Conservation (phyloP, 192 early-diverging fungal species). For the Chytriomyces hyalinus region DNA sequence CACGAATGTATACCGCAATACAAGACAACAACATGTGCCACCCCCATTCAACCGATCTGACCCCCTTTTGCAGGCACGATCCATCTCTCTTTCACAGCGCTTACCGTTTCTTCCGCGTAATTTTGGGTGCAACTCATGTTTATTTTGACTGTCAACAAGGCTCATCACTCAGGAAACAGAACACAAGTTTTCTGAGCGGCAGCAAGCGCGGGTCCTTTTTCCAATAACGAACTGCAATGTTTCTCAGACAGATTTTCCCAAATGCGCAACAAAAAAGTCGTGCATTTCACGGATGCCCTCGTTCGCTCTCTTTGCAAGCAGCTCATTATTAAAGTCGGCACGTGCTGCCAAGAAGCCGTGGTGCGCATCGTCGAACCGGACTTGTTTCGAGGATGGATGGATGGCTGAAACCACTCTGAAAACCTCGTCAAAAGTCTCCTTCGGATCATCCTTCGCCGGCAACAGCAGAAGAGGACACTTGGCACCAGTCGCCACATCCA, state of each 20-base stretch:
- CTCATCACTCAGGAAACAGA: no score
- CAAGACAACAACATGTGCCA: no score
- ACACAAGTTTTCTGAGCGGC: not conserved
- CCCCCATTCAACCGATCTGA: no score
- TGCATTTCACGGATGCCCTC: conserved; percentile 17
- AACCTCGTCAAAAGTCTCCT: conserved; percentile 16
- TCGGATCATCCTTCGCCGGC: conserved; percentile 29
- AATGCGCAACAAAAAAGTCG: conserved; percentile 13
- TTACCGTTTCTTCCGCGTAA: no score
- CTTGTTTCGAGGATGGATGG: conserved; percentile 1
- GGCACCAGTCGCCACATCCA: not conserved
- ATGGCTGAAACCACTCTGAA: conserved; percentile 3
- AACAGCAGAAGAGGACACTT: conserved; percentile 5
- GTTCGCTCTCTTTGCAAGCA: conserved; percentile 10
- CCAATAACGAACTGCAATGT: not conserved
- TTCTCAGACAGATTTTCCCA: not conserved
- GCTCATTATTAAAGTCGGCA: conserved; percentile 27
- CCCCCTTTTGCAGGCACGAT: no score
- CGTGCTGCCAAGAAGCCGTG: conserved; percentile 34
- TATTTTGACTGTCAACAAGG: no score
- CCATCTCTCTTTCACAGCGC: no score
- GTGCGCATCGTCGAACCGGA: conserved; percentile 24
- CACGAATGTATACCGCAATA: no score
- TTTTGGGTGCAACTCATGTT: no score
- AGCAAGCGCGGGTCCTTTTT: not conserved